Percentiles rank a stretch among this genome's conserved stretches.
Evolutionary conservation across 2,329 filamentous ascomycete genomes (phyloP).

Genomic region (Stromatinia cepivora): DNA sequence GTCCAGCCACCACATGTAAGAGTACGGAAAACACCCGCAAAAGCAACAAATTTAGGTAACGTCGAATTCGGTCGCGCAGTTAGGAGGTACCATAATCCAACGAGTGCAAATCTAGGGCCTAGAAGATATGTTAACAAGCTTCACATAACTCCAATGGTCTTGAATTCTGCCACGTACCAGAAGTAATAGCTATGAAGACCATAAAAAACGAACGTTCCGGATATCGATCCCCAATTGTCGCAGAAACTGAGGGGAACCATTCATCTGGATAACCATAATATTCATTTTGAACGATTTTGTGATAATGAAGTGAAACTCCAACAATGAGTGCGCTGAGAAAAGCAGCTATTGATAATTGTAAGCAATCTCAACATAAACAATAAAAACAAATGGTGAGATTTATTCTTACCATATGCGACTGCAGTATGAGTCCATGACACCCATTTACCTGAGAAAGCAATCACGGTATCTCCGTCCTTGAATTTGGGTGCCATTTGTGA

Average conservation of each 20-base stretch:
- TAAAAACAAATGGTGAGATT: background rate
- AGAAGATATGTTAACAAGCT: conserved; percentile 27
- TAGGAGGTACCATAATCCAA: conserved; percentile 88
- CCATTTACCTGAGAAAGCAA: conserved; percentile 81
- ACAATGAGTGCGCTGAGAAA: conserved; percentile 85
- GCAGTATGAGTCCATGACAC: conserved; percentile 84
- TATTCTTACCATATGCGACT: conserved; percentile 70
- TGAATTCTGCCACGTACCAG: conserved; percentile 55
- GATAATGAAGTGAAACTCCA: conserved; percentile 80
- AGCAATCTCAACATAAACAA: conserved; percentile 22
- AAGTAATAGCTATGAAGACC: conserved; percentile 95
- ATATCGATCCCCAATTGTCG: conserved; percentile 96
- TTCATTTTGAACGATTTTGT: conserved; percentile 97
- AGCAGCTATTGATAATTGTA: conserved; percentile 55
- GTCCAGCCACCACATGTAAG: conserved; percentile 97
- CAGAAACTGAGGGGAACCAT: conserved; percentile 95
- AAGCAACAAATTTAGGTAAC: conserved; percentile 78
- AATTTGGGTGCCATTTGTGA: conserved; percentile 51
- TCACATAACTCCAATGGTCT: background rate
- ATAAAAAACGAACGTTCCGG: conserved; percentile 97
- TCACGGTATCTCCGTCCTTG: conserved; percentile 62
- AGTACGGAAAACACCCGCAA: conserved; percentile 81
- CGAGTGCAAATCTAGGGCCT: conserved; percentile 88
- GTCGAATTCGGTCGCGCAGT: conserved; percentile 72
- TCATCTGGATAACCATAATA: conserved; percentile 92